Percentiles rank a stretch among this genome's conserved stretches.
phyloP scores from a whole-genome alignment of 2,329 filamentous ascomycete genomes.

The Cladosporium phlei region DNA sequence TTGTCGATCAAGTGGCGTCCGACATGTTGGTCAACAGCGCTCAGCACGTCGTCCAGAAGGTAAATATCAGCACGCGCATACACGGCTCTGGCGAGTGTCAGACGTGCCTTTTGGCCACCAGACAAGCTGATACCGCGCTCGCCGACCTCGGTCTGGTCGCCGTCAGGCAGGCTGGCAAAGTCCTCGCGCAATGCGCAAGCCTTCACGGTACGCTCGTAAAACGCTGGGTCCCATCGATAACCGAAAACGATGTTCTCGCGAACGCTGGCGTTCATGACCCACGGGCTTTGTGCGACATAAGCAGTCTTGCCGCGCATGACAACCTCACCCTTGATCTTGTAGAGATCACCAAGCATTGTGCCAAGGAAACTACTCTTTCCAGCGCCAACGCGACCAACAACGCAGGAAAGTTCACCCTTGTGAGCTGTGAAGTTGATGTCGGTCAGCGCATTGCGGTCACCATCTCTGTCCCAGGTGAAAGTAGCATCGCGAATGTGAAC shows the following conservation, averaged over 20 bases:
- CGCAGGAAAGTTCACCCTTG: slow-evolving; percentile 88
- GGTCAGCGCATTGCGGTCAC: slow-evolving; percentile 62
- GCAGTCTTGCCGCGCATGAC: slow-evolving; percentile 76
- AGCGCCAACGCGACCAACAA: slow-evolving; percentile 89
- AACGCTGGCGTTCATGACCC: slow-evolving; percentile 97
- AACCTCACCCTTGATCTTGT: slow-evolving; percentile 81
- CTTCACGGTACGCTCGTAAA: slow-evolving; percentile 88
- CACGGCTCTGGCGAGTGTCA: slow-evolving; percentile 87
- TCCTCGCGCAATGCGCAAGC: slow-evolving; percentile 89
- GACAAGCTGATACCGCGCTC: slow-evolving; percentile 95
- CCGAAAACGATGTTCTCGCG: slow-evolving; percentile 97
- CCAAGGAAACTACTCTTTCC: slow-evolving; percentile 93
- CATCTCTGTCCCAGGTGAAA: slow-evolving; percentile 92
- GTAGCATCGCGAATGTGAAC: slow-evolving; percentile 77
- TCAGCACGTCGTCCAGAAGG: slow-evolving; percentile 87
- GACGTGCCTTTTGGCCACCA: slow-evolving; percentile 89
- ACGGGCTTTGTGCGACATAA: slow-evolving; percentile 87
- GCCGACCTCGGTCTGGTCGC: slow-evolving; percentile 93
- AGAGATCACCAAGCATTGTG: slow-evolving; percentile 82
- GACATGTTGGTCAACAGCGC: slow-evolving; percentile 97
- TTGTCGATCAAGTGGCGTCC: slow-evolving; percentile 92
- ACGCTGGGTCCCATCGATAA: slow-evolving; percentile 85
- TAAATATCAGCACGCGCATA: slow-evolving; percentile 97
- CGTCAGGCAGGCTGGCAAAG: slow-evolving; percentile 86
- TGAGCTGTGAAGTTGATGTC: slow-evolving; percentile 83